Evolutionary conservation across 2,329 filamentous ascomycete genomes (phyloP), one percentile per base, ranked within the genome.

Genomic region (Byssoonygena ceratinophila): DNA sequence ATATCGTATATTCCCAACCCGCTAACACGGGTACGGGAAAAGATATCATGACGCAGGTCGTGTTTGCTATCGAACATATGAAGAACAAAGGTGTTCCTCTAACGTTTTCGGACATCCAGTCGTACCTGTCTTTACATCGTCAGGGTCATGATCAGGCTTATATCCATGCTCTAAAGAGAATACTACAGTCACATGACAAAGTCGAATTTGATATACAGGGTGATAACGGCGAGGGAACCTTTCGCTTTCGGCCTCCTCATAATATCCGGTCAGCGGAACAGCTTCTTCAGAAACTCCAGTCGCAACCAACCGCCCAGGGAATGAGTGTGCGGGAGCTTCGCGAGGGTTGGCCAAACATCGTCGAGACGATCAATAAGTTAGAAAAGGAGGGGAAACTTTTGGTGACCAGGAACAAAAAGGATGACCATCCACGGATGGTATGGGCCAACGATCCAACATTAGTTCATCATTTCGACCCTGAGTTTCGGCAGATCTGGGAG

Each of bases 281-380:
- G 61, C 79, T 98, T 51, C 80, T 94, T 51, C 80, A 79, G 52
- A 85, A 87, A 64, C 79, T 98, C 29, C 89, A 95, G 70, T 76
- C 78, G 51, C 89, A 90, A 69, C 81, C 80, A 49, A 89, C 89
- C 54, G 86, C 87, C 1, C 82, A 84, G 58, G 88, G 87, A 11
- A 80, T 97, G 51, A 78, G 77, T 34, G 87, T 97, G 57, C 89
- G 88, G 67, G 89, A 96, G 62, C 78, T 98, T 56, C 94, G 95
- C 70, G 92, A 98, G 66, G 92, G 92, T 57, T 98, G 92, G 92
- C 82, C 84, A 22, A 83, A 84, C 61, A 94, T 88, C 63, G 82
- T 90, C 55, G 79, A 84, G 18, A 79, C 85, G 8, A 85, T 98
- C 65, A 79, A 85, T 57, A 76, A 80, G 59, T 77, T 98, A 48